phyloP scores from a whole-genome alignment of 495 filamentous ascomycete genomes.

The Daldinia childiae region DNA sequence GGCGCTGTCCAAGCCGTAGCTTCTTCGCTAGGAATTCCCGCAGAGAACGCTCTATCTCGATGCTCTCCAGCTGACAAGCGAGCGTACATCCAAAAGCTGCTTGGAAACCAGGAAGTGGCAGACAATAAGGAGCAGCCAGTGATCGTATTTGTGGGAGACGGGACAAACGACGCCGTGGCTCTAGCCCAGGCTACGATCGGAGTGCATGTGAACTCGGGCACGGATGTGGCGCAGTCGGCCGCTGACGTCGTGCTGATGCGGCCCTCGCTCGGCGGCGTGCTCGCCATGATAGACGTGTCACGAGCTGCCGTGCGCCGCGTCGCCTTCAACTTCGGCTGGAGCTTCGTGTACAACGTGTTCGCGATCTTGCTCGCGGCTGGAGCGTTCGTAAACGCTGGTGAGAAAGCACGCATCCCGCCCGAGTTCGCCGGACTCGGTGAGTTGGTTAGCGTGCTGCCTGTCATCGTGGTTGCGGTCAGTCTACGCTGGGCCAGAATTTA shows the following conservation, averaged over 20 bases:
- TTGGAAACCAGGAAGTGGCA: slow-evolving; percentile 8
- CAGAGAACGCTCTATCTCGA: slow-evolving; percentile 55
- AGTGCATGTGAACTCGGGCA: slow-evolving; percentile 69
- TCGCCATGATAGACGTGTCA: slow-evolving; percentile 69
- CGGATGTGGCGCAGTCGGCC: slow-evolving; percentile 71
- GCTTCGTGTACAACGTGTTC: slow-evolving; percentile 76
- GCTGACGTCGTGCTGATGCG: slow-evolving; percentile 76
- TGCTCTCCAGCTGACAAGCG: slow-evolving; percentile 71
- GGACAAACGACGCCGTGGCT: slow-evolving; percentile 82
- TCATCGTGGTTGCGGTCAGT: slow-evolving; percentile 65
- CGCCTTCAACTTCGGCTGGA: slow-evolving; percentile 78
- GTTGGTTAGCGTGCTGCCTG: slow-evolving; percentile 79
- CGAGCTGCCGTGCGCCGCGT: slow-evolving; percentile 64
- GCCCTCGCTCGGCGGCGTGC: slow-evolving; percentile 64
- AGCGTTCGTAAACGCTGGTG: slow-evolving; percentile 61
- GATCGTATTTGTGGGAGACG: slow-evolving; percentile 79
- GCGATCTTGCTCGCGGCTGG: slow-evolving; percentile 77
- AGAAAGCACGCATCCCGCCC: slow-evolving; percentile 69
- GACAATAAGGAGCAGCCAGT: slow-evolving; percentile 42
- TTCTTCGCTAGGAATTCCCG: slow-evolving; percentile 61
- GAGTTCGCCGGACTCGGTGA: slow-evolving; percentile 80
- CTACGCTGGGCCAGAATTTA: slow-evolving; percentile 47
- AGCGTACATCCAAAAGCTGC: slow-evolving; percentile 63
- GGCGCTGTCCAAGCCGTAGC: slow-evolving; percentile 67
- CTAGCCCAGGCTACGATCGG: slow-evolving; percentile 79